phyloP scores from a whole-genome alignment of 2,329 filamentous ascomycete genomes.

The Ophiostoma ulmi region DNA sequence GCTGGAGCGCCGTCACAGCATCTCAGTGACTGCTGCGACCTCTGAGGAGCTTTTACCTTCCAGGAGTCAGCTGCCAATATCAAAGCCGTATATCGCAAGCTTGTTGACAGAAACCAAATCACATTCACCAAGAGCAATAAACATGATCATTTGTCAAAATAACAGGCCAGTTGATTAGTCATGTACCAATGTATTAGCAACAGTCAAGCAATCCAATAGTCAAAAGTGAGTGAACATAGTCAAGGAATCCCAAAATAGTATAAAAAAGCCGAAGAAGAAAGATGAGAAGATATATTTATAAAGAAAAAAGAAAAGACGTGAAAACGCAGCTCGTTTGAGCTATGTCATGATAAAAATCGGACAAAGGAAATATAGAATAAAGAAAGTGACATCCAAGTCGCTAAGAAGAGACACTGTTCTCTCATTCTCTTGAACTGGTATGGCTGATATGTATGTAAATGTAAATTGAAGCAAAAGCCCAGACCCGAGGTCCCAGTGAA shows the following conservation, averaged over 20 bases:
- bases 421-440: neutral
- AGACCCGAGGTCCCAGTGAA: conserved; percentile 3
- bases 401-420: neutral
- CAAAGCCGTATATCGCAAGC: neutral
- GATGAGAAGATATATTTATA: neutral
- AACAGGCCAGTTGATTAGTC: neutral
- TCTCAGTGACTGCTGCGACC: neutral
- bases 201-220: neutral
- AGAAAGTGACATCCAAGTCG: neutral
- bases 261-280: neutral
- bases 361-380: conserved; percentile 5
- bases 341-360: neutral
- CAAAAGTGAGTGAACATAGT: neutral
- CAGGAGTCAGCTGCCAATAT: neutral
- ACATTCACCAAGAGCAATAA: neutral
- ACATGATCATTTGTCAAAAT: neutral
- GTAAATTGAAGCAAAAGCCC: conserved; percentile 6
- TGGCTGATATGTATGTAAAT: neutral
- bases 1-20: neutral
- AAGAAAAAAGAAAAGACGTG: neutral
- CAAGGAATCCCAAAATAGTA: too few species aligned
- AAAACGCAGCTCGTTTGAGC: neutral
- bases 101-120: neutral
- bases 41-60: neutral
- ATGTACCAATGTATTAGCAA: neutral